Conservation (phyloP, 768 basidiomycete species). For the Hericium rajendrae region DNA sequence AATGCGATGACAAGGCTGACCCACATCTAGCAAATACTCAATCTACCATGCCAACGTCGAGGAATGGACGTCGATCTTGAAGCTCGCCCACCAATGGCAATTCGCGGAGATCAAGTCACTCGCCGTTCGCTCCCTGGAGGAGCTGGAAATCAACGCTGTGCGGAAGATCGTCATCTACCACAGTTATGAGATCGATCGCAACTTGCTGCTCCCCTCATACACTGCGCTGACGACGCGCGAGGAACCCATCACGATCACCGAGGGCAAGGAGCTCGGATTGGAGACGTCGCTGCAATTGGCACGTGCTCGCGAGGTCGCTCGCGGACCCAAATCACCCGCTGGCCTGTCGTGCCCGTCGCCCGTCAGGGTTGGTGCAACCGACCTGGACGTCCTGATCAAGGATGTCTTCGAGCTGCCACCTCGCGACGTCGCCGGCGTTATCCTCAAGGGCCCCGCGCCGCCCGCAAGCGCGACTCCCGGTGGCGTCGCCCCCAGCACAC, state of each 20-base stretch:
- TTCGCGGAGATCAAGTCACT: conserved; percentile 42
- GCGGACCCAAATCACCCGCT: neutral
- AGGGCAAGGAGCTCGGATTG: conserved; percentile 45
- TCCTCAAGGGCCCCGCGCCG: conserved; percentile 2
- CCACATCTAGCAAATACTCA: conserved; percentile 37
- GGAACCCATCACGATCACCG: conserved; percentile 39
- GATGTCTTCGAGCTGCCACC: conserved; percentile 7
- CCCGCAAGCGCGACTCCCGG: conserved; percentile 6
- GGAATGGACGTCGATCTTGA: conserved; percentile 46
- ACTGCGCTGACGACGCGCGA: conserved; percentile 41
- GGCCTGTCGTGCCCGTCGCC: neutral
- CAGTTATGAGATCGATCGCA: conserved; percentile 34
- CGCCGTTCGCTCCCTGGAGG: conserved; percentile 44
- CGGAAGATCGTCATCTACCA: conserved; percentile 52
- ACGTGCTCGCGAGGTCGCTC: conserved; percentile 36
- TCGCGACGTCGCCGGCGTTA: neutral
- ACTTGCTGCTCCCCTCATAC: conserved; percentile 43
- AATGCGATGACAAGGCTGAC: conserved; percentile 16
- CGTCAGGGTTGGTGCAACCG: neutral
- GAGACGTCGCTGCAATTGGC: conserved; percentile 47
- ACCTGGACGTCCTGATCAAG: conserved; percentile 10
- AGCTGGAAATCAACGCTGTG: conserved; percentile 33
- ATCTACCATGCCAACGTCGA: conserved; percentile 38
- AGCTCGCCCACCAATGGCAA: conserved; percentile 43
- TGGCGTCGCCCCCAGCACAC: conserved; percentile 6